phyloP scores from a whole-genome alignment of 2,329 filamentous ascomycete genomes.

The Ceratocystis eucalypticola region DNA sequence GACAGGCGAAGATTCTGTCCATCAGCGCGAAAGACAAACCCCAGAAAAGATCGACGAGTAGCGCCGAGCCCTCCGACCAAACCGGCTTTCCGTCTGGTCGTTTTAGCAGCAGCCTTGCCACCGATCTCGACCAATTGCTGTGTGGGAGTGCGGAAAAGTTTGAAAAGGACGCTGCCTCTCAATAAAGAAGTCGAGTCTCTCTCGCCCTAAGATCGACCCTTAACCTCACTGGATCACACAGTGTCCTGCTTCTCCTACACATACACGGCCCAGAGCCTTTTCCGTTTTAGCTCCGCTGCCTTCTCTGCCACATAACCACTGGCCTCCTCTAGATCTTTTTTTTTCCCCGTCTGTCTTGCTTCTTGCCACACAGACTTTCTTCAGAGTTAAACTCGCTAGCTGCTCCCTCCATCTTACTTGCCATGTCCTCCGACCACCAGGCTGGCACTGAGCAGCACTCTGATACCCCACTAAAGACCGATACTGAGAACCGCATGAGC shows the following conservation, averaged over 20 bases:
- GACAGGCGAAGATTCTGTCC: slow-evolving; percentile 19
- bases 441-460: not conserved
- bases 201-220: not conserved
- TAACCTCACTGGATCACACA: not conserved
- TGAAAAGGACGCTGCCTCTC: no score
- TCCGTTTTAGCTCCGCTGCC: not conserved
- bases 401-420: not conserved
- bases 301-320: not conserved
- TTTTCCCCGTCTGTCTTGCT: not conserved
- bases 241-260: not conserved
- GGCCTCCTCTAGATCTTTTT: not conserved
- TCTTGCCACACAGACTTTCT: not conserved
- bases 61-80: not conserved
- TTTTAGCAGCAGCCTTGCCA: not conserved
- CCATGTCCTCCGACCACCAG: slow-evolving; percentile 5
- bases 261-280: not conserved
- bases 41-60: not conserved
- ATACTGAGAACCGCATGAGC: not conserved
- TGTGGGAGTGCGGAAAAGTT: not conserved
- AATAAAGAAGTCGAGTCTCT: not conserved
- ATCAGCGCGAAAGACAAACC: slow-evolving; percentile 14
- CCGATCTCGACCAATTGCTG: not conserved
- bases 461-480: not conserved
- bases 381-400: not conserved
- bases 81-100: not conserved